Base-by-base conservation (phyloP, 139 green algal genomes). In the Eudorina sp. region DNA sequence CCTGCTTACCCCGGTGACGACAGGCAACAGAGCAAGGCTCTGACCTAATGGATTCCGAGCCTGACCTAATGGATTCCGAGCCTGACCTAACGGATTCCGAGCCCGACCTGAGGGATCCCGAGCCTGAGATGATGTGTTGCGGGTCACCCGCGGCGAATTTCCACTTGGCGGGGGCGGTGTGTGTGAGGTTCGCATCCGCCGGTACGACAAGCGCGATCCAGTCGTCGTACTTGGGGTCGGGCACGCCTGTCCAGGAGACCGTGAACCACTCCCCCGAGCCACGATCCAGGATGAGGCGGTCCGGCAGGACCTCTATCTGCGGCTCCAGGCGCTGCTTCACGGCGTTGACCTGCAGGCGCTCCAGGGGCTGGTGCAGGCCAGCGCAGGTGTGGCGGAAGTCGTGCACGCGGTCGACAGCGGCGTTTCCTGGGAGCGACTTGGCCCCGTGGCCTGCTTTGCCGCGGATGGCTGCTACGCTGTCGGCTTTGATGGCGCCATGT, bases 81-180 rank as follows among this genome's bases (percentile, higher is more conserved):
- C n/a, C n/a, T n/a, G n/a, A n/a, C n/a, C n/a, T n/a, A n/a, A n/a
- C n/a, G n/a, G n/a, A n/a, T n/a, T n/a, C n/a, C n/a, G 31, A 53
- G 13, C n/a, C 82, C 31, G 43, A 94, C 92, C 45, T 90, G 9
- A 92, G 80, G 1, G 13, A 82, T 25, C 92, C 92, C 7, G 16
- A 27, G 16, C 92, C 92, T 1, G 2, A 68, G 8, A 2, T 7
- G 4, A 95, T n/a, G 68, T 95, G 91, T 16, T 9, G 29, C 25
- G 70, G 55, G 46, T 73, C 51, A 0, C 72, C 41, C 7, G 85
- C 83, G 9, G 90, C 91, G 9, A 90, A 89, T 40, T 89, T 80
- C 75, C 89, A 93, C 77, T 95, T 95, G n/a, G 83, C 86, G 53
- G 92, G 90, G 5, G 90, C 87, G n/a, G 78, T 93, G 29, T 73